Evolutionary conservation across 1,139 yeast species (phyloP), one percentile per base, ranked within the genome.

Genomic region (Suhomyces coccinellae): DNA sequence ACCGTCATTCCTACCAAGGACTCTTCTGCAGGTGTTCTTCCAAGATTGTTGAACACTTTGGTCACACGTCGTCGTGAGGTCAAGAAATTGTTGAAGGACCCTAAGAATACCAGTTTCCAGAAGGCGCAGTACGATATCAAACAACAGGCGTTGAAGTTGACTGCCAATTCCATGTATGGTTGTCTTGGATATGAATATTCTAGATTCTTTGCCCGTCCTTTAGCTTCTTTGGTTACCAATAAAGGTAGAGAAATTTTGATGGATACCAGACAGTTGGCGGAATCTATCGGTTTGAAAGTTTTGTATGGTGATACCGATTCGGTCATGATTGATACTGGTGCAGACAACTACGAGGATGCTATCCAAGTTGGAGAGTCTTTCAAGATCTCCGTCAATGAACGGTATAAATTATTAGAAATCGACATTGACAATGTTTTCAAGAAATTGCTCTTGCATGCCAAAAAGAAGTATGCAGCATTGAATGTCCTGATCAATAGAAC

Each of bases 281-380:
- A 91, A 63, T 78, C 85, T 48, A 73, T 85, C 55, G 87, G 87
- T 0, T 74, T 93, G 49, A 76, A 89, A 49, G 99, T 95, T 42
- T 89, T 95, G 15, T 95, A 95, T 60, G 99, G 99, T 74, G 99
- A 95, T 71, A 95, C 99, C 0, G 99, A 95, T 72, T 95, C 99
- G 30, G 98, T 95, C 44, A 95, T 95, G 99, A 90, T 95, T 61
- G 96, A 93, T 64, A 90, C 98, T 1, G 91, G 91, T 36, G 85
- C 82, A 36, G 80, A 77, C 46, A 76, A 71, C 34, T 86, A 79
- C 59, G 66, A 69, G 29, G 96, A 87, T 38, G 97, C 99, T 0
- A 66, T 88, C 36, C 78, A 78, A 56, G 85, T 90, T 53, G 99
- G 98, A 38, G 83, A 85, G 41, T 85, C 85, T 45, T 91, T 95